Percentiles rank a stretch among this genome's conserved stretches.
Evolutionary conservation across 2,329 filamentous ascomycete species (phyloP).

Genomic region (Alternaria arbusti): DNA sequence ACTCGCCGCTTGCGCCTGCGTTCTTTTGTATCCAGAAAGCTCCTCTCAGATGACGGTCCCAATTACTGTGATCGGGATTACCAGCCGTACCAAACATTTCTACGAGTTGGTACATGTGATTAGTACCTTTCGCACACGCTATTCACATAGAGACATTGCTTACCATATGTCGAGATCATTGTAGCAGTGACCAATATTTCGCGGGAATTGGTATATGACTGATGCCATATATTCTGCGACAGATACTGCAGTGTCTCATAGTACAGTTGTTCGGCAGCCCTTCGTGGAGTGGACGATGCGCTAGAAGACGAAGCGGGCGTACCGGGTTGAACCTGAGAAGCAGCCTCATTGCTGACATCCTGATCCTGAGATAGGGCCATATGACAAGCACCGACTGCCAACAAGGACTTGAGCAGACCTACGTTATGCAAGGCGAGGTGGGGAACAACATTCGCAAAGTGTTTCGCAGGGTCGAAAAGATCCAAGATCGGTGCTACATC

Average conservation of each 20-base stretch:
- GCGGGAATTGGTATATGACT: slow-evolving; percentile 62
- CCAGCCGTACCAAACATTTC: slow-evolving; percentile 68
- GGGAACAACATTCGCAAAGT: slow-evolving; percentile 44
- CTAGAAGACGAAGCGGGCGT: slow-evolving; percentile 21
- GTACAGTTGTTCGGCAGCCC: slow-evolving; percentile 60
- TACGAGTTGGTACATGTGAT: not conserved
- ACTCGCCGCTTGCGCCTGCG: slow-evolving; percentile 65
- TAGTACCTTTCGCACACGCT: not conserved
- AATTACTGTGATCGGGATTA: slow-evolving; percentile 52
- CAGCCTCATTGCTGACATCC: slow-evolving; percentile 25
- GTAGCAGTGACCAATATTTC: slow-evolving; percentile 66
- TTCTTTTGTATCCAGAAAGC: slow-evolving; percentile 70
- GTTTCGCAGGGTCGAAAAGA: slow-evolving; percentile 51
- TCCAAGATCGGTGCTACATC: slow-evolving; percentile 51
- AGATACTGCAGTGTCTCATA: slow-evolving; percentile 68
- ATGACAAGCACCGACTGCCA: slow-evolving; percentile 62
- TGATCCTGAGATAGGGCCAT: slow-evolving; percentile 49
- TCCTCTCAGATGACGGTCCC: slow-evolving; percentile 68
- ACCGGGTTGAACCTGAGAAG: slow-evolving; percentile 32
- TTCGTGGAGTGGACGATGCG: slow-evolving; percentile 36
- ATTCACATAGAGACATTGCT: not conserved
- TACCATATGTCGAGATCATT: slow-evolving; percentile 63
- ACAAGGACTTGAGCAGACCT: slow-evolving; percentile 63
- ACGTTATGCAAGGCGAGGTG: slow-evolving; percentile 58
- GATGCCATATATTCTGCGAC: slow-evolving; percentile 64